A percentile compares a stretch with the other conserved stretches of the same genome.
These are phyloP conservation scores for Prototheca cutis DNA, from an alignment of 163 green algal species.

Conservation along the genomic window DNA sequence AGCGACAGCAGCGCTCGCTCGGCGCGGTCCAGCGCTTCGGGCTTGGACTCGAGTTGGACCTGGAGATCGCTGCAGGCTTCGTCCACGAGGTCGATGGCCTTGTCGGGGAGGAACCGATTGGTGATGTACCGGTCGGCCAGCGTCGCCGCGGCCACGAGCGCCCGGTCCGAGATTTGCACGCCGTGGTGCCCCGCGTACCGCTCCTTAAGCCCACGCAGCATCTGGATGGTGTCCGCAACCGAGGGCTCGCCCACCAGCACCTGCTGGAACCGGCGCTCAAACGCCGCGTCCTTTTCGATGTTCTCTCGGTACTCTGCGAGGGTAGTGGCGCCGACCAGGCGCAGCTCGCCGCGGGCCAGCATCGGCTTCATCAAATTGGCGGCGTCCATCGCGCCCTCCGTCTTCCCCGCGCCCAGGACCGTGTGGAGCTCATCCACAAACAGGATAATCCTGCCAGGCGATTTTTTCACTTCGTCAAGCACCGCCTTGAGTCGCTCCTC, in stretches of 20 bases:
- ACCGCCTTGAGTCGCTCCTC: slow-evolving; percentile 90
- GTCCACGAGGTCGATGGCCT: slow-evolving; percentile 92
- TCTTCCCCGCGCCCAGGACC: slow-evolving; percentile 57
- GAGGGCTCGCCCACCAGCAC: slow-evolving; percentile 68
- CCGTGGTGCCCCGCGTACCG: slow-evolving; percentile 69
- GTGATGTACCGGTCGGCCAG: slow-evolving; percentile 81
- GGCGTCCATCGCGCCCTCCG: slow-evolving; percentile 64
- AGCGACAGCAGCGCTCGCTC: slow-evolving; percentile 42
- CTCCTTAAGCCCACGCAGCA: slow-evolving; percentile 84
- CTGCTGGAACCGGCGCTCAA: slow-evolving; percentile 95
- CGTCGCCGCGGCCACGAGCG: slow-evolving; percentile 70
- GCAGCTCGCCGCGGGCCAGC: slow-evolving; percentile 87
- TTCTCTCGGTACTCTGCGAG: slow-evolving; percentile 93
- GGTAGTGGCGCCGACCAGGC: slow-evolving; percentile 92
- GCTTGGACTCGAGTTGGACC: slow-evolving; percentile 72
- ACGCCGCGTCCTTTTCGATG: slow-evolving; percentile 94
- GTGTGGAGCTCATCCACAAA: slow-evolving; percentile 91
- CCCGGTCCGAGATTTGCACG: slow-evolving; percentile 72
- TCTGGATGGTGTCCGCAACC: slow-evolving; percentile 79
- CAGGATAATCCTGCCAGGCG: slow-evolving; percentile 64
- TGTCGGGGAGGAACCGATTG: slow-evolving; percentile 67
- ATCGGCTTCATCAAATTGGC: slow-evolving; percentile 95
- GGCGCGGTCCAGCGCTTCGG: slow-evolving; percentile 57
- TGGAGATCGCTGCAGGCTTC: slow-evolving; percentile 71
- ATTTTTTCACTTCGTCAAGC: slow-evolving; percentile 80